These are phyloP conservation scores for Purpureocillium lavendulum DNA, from an alignment of 2,329 filamentous ascomycete species.

Conservation along the genomic window DNA sequence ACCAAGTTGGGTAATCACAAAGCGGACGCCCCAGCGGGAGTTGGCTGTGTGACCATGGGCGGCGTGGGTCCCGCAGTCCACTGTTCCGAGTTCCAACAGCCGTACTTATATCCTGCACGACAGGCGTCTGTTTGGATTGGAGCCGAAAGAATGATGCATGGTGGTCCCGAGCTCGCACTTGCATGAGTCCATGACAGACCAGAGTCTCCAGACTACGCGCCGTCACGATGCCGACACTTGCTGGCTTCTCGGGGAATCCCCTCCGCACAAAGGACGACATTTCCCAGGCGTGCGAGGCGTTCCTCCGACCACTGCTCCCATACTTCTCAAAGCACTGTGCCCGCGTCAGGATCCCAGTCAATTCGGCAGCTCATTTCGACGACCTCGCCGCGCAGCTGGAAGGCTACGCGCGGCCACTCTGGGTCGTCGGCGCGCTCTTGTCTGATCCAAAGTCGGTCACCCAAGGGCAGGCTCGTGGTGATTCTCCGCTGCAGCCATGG, in stretches of 20 bases:
- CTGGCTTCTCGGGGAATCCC: constrained; percentile 32
- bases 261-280: constrained; percentile 26
- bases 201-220: background rate
- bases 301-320: constrained; percentile 22
- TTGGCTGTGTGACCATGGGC: too few species aligned
- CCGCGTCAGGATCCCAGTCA: constrained; percentile 25
- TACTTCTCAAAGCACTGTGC: constrained; percentile 25
- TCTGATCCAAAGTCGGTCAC: constrained; percentile 15
- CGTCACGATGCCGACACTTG: constrained; percentile 24
- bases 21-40: too few species aligned
- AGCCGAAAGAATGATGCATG: too few species aligned
- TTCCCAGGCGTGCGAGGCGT: constrained; percentile 21
- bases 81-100: too few species aligned
- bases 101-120: too few species aligned
- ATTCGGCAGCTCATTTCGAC: constrained; percentile 32
- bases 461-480: background rate
- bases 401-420: constrained; percentile 32
- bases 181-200: too few species aligned
- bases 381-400: constrained; percentile 36
- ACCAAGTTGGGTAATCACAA: too few species aligned
- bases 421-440: constrained; percentile 28
- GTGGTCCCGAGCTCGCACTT: too few species aligned
- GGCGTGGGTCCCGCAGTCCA: too few species aligned
- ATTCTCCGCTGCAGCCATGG: constrained; percentile 17
- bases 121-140: too few species aligned